Conservation (phyloP, 139 green algal species). For the Astrephomene gubernaculifera region DNA sequence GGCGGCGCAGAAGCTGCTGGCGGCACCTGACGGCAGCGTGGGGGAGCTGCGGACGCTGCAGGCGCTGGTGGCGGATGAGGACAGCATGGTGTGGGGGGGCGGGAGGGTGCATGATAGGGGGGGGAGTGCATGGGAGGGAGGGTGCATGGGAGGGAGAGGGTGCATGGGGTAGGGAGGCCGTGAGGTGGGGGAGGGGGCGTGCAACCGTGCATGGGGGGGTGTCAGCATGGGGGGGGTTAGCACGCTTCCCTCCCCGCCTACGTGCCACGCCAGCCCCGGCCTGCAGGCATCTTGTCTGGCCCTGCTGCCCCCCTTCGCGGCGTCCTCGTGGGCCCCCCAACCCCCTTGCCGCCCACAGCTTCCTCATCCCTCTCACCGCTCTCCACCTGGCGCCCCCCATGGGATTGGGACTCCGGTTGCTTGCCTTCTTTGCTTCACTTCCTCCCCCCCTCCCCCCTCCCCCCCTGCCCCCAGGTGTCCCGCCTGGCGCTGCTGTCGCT, state of each 20-base stretch:
- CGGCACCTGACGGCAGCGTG: constrained; percentile 71
- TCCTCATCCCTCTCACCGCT: too few species aligned
- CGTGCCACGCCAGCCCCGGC: too few species aligned
- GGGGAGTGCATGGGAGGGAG: background rate
- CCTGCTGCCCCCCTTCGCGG: too few species aligned
- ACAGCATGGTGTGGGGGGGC: constrained; percentile 27
- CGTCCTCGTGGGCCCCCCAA: too few species aligned
- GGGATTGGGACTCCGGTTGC: too few species aligned
- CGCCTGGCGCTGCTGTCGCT: constrained; percentile 86
- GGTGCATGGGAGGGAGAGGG: background rate
- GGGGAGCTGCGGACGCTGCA: constrained; percentile 46
- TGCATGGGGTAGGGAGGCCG: background rate
- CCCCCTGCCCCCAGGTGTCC: constrained; percentile 58
- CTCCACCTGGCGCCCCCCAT: too few species aligned
- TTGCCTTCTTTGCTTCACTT: too few species aligned
- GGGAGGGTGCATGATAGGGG: too few species aligned
- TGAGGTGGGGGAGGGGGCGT: background rate
- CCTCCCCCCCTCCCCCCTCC: background rate
- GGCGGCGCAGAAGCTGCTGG: constrained; percentile 77
- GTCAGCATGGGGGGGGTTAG: too few species aligned
- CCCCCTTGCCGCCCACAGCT: too few species aligned
- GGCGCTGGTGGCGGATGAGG: constrained; percentile 21
- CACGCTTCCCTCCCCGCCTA: too few species aligned
- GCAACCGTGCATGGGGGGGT: background rate
- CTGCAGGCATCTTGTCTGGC: too few species aligned